Evolutionary conservation across 345 rosid species (phyloP), one percentile per base, ranked within the genome.

Genomic region (Punica granatum): DNA sequence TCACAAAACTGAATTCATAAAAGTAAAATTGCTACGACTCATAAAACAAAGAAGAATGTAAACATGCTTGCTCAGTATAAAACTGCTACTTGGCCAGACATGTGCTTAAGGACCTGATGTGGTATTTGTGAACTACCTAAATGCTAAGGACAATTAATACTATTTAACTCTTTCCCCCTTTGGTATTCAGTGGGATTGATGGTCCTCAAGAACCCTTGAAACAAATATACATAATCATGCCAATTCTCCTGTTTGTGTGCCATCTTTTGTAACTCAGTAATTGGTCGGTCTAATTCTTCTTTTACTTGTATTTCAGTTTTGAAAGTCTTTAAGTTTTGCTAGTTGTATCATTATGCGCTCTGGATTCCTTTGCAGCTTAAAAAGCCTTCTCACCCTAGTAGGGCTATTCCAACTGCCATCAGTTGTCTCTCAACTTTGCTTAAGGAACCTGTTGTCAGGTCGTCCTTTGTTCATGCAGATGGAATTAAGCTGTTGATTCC

Each of bases 401-500:
- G 86, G 66, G 87, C 88, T 67, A 79, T 81, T 74, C 97, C 96
- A 41, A 76, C 77, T 81, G 90, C 96, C 64, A 70, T 89, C 71
- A 90, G 76, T 69, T 87, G 96, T 76, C 85, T 93, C 10, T 79
- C 97, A 8, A 56, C 90, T 69, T 81, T 90, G 73, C 86, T 90
- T 2, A 93, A 83, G 84, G 97, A 90, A 75, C 92, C 96, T 74
- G 73, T 86, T 62, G 92, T 88, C 74, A 87, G 98, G 77, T 93
- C 92, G 36, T 88, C 92, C n/a, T 93, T 93, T 79, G 97, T 88
- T 76, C 86, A 78, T 67, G 88, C 80, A 64, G 96, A 93, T 75
- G 98, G 98, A 26, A 90, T 93, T 78, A 93, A 93, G 81, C 78
- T 93, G 78, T 81, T 90, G 66, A 78, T 85, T 74, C 96, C 97